Evolutionary conservation across 2,329 filamentous ascomycete species (phyloP), one percentile per base, ranked within the genome.

Genomic region (Venturia pyrina): DNA sequence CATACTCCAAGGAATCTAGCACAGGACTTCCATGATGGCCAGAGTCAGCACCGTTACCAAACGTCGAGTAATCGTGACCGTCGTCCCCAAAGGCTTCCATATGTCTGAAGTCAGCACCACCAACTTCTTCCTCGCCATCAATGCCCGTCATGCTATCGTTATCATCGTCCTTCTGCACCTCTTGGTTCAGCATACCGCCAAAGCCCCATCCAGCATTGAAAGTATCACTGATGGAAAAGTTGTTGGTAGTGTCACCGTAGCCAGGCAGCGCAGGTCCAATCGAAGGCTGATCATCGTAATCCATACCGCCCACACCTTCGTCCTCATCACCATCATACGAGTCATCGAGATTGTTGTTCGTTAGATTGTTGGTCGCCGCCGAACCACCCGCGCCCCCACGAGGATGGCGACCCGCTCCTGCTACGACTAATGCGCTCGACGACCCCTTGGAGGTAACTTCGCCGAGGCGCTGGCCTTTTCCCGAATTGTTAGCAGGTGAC

Each of bases 381-480:
- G 61, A 67, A 56, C 64, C 67, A 66, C n/a, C 65, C 64, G 41
- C 63, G 48, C 74, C 75, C 74, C 69, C 72, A 71, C 70, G 74
- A 71, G 65, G 73, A 73, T 72, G 74, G 75, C 66, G 73, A 77
- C 66, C 73, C 68, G 70, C 77, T 79, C 73, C 85, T 87, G 82
- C 89, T 91, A 82, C 87, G 84, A 77, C 83, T 83, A 84, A 90
- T 85, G 85, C 89, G 89, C 89, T 91, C 90, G 90, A 90, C 88
- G 87, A 93, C 85, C 90, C 91, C 93, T 81, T 87, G 83, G 81
- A 88, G 87, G 86, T 91, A 63, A 44, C 24, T 46, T 44, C 64
- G 86, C 83, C 90, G 89, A 91, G 89, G 85, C 89, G 88, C 86
- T 81, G 86, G 79, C 85, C 91, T 88, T 96, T 90, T 89, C 91